Percentiles rank a stretch among this genome's conserved stretches.
phyloP scores from a whole-genome alignment of 768 basidiomycete genomes.

The Collybiopsis confluens region DNA sequence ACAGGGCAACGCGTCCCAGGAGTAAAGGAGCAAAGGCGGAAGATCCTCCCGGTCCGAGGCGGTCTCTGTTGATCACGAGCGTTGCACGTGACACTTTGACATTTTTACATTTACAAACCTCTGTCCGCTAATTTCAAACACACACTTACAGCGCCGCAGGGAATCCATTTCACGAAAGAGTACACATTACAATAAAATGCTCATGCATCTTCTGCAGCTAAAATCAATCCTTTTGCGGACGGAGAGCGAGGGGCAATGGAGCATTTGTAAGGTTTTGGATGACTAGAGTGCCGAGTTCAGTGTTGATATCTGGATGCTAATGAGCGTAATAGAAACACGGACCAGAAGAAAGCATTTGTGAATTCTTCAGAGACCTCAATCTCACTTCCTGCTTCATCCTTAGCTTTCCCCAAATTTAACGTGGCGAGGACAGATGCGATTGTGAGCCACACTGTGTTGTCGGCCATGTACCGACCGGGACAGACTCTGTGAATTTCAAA shows the following conservation, averaged over 20 bases:
- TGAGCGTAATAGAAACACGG: neutral
- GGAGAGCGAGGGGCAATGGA: slow-evolving; percentile 26
- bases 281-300: slow-evolving; percentile 16
- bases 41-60: too few species aligned
- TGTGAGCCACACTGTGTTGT: neutral
- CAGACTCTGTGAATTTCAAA: neutral
- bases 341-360: neutral
- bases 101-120: too few species aligned
- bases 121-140: too few species aligned
- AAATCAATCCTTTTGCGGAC: slow-evolving; percentile 20
- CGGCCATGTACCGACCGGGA: neutral
- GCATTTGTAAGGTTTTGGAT: slow-evolving; percentile 25
- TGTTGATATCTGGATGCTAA: too few species aligned
- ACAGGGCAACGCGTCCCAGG: too few species aligned
- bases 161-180: too few species aligned
- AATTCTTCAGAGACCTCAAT: neutral
- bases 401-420: neutral
- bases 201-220: neutral
- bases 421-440: neutral
- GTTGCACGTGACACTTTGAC: too few species aligned
- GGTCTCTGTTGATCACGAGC: too few species aligned
- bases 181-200: too few species aligned
- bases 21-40: too few species aligned
- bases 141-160: too few species aligned
- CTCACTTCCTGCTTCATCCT: neutral